A percentile compares a stretch with the other conserved stretches of the same genome.
Evolutionary conservation across 2,329 filamentous ascomycete species (phyloP).

Genomic region (Trichoderma semiorbis): DNA sequence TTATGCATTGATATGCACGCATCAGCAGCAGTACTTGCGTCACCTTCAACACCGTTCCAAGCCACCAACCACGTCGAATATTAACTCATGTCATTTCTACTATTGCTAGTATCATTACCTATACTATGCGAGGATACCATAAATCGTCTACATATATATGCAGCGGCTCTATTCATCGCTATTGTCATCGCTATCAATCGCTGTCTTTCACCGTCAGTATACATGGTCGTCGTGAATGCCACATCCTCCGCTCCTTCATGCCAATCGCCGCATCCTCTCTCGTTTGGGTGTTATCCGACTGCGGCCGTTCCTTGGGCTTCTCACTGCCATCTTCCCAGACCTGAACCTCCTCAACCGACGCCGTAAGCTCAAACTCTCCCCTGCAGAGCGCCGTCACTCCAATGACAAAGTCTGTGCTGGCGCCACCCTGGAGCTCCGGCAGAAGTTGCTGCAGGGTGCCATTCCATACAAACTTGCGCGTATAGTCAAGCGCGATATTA

Average conservation of each 20-base stretch:
- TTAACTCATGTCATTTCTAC: not conserved
- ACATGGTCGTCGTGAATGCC: constrained; percentile 60
- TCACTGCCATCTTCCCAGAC: constrained; percentile 39
- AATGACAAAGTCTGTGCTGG: constrained; percentile 58
- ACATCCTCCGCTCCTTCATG: constrained; percentile 58
- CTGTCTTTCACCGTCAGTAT: constrained; percentile 52
- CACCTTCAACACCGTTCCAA: not conserved
- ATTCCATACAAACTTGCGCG: constrained; percentile 79
- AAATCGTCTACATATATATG: not conserved
- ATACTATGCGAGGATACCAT: not conserved
- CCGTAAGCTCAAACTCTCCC: constrained; percentile 79
- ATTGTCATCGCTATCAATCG: constrained; percentile 19
- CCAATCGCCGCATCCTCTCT: constrained; percentile 59
- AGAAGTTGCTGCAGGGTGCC: constrained; percentile 76
- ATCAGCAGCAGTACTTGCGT: not conserved
- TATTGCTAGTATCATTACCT: not conserved
- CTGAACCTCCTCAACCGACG: constrained; percentile 75
- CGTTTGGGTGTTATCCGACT: constrained; percentile 55
- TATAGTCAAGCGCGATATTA: constrained; percentile 73
- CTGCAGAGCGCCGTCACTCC: constrained; percentile 73
- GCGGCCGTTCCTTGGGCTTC: constrained; percentile 28
- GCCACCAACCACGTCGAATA: not conserved
- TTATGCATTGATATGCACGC: not conserved
- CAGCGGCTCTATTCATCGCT: not conserved
- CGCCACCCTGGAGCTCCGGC: constrained; percentile 57